These are phyloP conservation scores for Pneumocystis sp. DNA, from an alignment of 1,139 yeast species.

Conservation along the genomic window DNA sequence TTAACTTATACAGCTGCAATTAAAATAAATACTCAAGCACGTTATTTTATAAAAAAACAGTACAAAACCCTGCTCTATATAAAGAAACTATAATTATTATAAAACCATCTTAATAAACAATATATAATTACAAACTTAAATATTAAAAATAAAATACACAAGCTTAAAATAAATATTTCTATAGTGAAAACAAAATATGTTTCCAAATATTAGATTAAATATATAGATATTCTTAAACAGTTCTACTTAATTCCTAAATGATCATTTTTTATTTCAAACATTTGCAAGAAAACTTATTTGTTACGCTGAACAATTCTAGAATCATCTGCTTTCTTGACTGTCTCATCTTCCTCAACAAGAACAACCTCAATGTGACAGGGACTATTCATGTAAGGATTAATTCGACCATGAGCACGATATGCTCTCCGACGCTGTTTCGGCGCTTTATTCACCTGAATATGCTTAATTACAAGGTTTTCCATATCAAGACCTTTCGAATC, in stretches of 20 bases:
- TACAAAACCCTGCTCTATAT: background rate
- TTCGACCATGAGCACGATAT: slow-evolving; percentile 99
- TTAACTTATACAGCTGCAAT: slow-evolving; percentile 15
- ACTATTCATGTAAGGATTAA: slow-evolving; percentile 94
- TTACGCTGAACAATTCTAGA: background rate
- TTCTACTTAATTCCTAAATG: background rate
- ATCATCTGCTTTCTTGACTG: slow-evolving; percentile 85
- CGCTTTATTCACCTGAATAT: slow-evolving; percentile 99
- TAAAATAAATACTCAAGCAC: background rate
- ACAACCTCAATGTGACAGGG: slow-evolving; percentile 98
- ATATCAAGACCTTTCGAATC: slow-evolving; percentile 92
- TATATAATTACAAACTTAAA: background rate
- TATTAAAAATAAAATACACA: background rate
- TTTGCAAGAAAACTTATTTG: slow-evolving; percentile 16
- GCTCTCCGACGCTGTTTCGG: slow-evolving; percentile 99
- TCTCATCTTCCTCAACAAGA: slow-evolving; percentile 89
- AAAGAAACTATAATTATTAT: too few species aligned
- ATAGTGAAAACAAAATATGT: background rate
- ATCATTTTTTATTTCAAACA: background rate
- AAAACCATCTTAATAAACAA: too few species aligned
- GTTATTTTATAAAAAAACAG: background rate
- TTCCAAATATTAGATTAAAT: background rate
- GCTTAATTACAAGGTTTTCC: slow-evolving; percentile 83
- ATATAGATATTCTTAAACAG: background rate
- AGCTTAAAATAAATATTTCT: background rate